Conservation (phyloP, 2,329 filamentous ascomycete species). For the Fusarium oligoseptatum region DNA sequence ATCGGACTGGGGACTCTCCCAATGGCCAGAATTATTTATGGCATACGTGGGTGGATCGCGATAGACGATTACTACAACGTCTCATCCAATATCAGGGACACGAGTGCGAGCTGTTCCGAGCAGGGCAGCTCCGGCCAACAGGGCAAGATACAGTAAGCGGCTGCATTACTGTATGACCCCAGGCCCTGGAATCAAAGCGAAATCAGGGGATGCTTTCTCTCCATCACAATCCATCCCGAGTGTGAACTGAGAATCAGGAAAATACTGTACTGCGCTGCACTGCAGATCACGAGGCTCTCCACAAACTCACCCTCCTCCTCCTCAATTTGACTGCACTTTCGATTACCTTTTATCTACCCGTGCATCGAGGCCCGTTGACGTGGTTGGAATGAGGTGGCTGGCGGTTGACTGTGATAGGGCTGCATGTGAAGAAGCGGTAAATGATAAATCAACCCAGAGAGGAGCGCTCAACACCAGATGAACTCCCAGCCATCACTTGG, state of each 20-base stretch:
- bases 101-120: not conserved
- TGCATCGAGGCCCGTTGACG: slow-evolving; percentile 1
- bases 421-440: slow-evolving; percentile 27
- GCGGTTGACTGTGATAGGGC: slow-evolving; percentile 6
- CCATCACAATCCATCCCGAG: not conserved
- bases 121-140: slow-evolving; percentile 4
- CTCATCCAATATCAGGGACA: slow-evolving; percentile 17
- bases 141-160: slow-evolving; percentile 5
- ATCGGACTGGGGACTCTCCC: slow-evolving; percentile 2
- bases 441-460: not conserved
- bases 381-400: slow-evolving; percentile 22
- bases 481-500: slow-evolving; percentile 5
- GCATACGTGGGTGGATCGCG: slow-evolving; percentile 31
- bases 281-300: not conserved
- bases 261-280: not conserved
- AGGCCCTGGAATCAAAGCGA: not conserved
- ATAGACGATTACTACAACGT: slow-evolving; percentile 35
- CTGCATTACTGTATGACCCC: not conserved
- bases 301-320: not conserved
- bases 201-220: not conserved
- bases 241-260: not conserved
- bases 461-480: not conserved
- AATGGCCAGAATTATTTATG: slow-evolving; percentile 37
- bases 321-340: not conserved
- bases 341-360: not conserved